These are phyloP conservation scores for Fomes fomentarius DNA, from an alignment of 1,284 basidiomycete genomes.

Conservation along the genomic window DNA sequence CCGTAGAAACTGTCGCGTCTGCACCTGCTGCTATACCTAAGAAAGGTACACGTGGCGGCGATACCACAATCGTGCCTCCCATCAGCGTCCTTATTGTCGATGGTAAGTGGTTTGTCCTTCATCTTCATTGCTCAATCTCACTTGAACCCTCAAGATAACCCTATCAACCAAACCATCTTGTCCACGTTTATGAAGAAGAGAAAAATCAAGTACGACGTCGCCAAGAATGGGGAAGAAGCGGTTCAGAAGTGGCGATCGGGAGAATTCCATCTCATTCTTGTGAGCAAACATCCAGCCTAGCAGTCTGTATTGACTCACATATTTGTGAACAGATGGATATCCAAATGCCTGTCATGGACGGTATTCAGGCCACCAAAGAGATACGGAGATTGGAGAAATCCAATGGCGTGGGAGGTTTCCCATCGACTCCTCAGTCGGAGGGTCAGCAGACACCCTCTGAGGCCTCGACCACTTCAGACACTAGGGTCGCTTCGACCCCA, in stretches of 20 bases:
- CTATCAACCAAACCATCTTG: conserved; percentile 97
- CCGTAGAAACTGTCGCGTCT: conserved; percentile 17
- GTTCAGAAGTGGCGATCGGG: conserved; percentile 96
- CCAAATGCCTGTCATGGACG: conserved; percentile 99
- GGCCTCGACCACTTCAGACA: conserved; percentile 38
- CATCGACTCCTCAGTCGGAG: conserved; percentile 66
- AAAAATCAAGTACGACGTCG: conserved; percentile 94
- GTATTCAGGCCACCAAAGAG: conserved; percentile 96
- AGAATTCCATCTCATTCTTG: conserved; percentile 94
- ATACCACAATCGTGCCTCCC: conserved; percentile 80
- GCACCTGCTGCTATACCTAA: conserved; percentile 26
- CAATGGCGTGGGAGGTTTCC: conserved; percentile 73
- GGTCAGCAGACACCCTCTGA: conserved; percentile 57
- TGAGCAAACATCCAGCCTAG: conserved; percentile 43
- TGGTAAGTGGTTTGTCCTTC: conserved; percentile 54
- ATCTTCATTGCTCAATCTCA: neutral
- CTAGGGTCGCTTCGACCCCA: conserved; percentile 46
- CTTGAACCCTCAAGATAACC: conserved; percentile 76
- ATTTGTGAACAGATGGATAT: conserved; percentile 88
- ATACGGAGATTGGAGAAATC: conserved; percentile 86
- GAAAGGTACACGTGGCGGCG: conserved; percentile 29
- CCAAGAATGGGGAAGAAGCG: conserved; percentile 94
- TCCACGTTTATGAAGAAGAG: conserved; percentile 96
- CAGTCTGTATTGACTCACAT: conserved; percentile 2
- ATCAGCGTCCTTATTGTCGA: conserved; percentile 97